Base-by-base conservation (phyloP, 805 yeast genomes). In the Kuraishia hungarica region DNA sequence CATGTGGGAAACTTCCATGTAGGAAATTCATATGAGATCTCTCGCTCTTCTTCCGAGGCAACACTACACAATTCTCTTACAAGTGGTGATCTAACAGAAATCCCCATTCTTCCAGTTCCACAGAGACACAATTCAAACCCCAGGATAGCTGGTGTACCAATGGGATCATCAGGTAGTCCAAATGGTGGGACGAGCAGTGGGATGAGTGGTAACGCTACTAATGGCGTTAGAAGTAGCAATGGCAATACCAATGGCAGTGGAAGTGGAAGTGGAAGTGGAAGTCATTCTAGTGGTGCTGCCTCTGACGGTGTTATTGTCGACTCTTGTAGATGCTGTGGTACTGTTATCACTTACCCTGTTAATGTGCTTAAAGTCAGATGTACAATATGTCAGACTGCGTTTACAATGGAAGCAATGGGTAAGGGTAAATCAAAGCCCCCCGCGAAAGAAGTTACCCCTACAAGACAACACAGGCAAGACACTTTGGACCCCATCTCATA, bases 361-460 rank as follows among this genome's bases (percentile, higher is more conserved):
- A 56, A 62, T 10, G 69, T 68, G 2, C 47, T 58, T 6, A 76
- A 72, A 55, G 83, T 80, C 63, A 77, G 79, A 56, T 88, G 96
- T 63, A 73, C 83, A 0, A 73, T 81, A 2, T 88, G 96, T 62
- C 75, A 73, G 43, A 77, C 85, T 5, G 81, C 57, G 17, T 39
- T 56, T 13, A 28, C 82, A 1, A 20, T 49, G 51, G 51, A 47
- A 35, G 58, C 71, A 13, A 52, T 72, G 19, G 59, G 56, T 11
- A 26, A 62, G 19, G 59, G 56, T 11, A 26, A 62, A 53, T 20
- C 48, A 53, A 52, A 48, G 49, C 24, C 17, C 5, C n/a, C 51
- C 4, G 23, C 15, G 46, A 7, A 21, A 22, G 15, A 23, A 2
- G 22, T 2, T n/a, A 22, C 39, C 26, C 11, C 47, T 19, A 2